Conservation (phyloP, 2,329 filamentous ascomycete species). For the Tothia fuscella region DNA sequence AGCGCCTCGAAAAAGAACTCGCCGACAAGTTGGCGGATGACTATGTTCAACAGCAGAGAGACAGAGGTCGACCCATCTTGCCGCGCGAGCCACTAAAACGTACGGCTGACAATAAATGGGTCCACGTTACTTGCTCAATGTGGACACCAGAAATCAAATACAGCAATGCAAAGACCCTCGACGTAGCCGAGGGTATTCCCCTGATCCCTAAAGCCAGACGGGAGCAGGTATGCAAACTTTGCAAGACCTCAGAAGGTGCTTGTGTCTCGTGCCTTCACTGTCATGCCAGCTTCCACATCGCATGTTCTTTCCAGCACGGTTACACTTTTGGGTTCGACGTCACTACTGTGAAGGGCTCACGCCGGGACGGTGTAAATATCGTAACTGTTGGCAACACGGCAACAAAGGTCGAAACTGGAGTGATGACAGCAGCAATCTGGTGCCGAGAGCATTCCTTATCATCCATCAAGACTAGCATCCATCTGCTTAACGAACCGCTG, state of each 20-base stretch:
- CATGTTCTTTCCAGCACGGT: slow-evolving; percentile 74
- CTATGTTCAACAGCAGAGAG: slow-evolving; percentile 72
- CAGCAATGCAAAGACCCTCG: slow-evolving; percentile 67
- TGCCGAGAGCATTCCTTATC: slow-evolving; percentile 72
- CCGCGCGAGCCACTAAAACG: slow-evolving; percentile 87
- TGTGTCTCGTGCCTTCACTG: slow-evolving; percentile 76
- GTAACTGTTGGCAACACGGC: slow-evolving; percentile 68
- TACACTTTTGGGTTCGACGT: slow-evolving; percentile 86
- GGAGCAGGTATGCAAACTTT: slow-evolving; percentile 71
- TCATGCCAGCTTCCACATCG: slow-evolving; percentile 63
- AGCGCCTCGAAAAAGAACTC: slow-evolving; percentile 69
- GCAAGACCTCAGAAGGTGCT: slow-evolving; percentile 65
- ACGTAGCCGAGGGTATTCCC: slow-evolving; percentile 81
- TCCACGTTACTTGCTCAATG: slow-evolving; percentile 84
- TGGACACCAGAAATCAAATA: slow-evolving; percentile 93
- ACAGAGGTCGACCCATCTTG: slow-evolving; percentile 67
- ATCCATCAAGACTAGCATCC: slow-evolving; percentile 50
- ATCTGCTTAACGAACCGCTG: slow-evolving; percentile 66
- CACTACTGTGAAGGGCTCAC: slow-evolving; percentile 75
- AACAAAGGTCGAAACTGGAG: slow-evolving; percentile 62
- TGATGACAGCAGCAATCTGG: slow-evolving; percentile 78
- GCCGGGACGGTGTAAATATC: slow-evolving; percentile 67
- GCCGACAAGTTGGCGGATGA: slow-evolving; percentile 67
- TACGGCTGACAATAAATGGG: slow-evolving; percentile 95
- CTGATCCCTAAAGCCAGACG: slow-evolving; percentile 64